Base-by-base conservation (phyloP, 495 filamentous ascomycete species). In the Acidomyces sp. region DNA sequence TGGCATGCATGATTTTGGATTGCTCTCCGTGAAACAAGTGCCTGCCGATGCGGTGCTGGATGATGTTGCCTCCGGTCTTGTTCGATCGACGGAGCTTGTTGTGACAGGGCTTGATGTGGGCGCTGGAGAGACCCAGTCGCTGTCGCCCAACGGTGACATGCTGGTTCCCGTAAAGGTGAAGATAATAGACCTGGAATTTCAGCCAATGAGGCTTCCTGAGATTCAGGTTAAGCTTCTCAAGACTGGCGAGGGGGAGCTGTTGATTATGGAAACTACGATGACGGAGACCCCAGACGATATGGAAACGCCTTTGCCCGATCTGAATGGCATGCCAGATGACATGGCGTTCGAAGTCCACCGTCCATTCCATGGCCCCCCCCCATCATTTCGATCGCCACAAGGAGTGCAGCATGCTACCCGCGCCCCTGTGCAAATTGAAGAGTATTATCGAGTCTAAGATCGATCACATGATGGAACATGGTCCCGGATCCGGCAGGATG, bases 371-470 rank as follows among this genome's bases (percentile, higher is more conserved):
- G 26, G 16, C 29, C 27, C 30, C 3, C n/a, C 32, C 29, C 9
- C 42, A 24, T 16, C 18, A 37, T 25, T 9, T 11, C 5, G 2
- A 3, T 18, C 9, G 6, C 4, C 31, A 24, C n/a, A 40, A 40
- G 15, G 28, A 34, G 17, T 46, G 43, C 43, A 24, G n/a, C 22
- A 30, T 39, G 27, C 35, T 46, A 22, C 42, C 42, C 3, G 42
- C 9, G n/a, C 42, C 42, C 9, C 33, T 45, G 4, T 46, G 36
- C 37, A 39, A 29, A 23, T 13, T 46, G 3, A 33, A 39, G 27
- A 32, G 32, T 29, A 19, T 38, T 6, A 23, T 45, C 12, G 34
- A 45, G n/a, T 23, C 34, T 18, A 43, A 43, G 31, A 36, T 43
- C 23, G 39, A 42, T 18, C 5, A 3, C 3, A 31, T 31, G 17